Evolutionary conservation across 331 rosid species (phyloP).

Genomic region (Quercus lobata): DNA sequence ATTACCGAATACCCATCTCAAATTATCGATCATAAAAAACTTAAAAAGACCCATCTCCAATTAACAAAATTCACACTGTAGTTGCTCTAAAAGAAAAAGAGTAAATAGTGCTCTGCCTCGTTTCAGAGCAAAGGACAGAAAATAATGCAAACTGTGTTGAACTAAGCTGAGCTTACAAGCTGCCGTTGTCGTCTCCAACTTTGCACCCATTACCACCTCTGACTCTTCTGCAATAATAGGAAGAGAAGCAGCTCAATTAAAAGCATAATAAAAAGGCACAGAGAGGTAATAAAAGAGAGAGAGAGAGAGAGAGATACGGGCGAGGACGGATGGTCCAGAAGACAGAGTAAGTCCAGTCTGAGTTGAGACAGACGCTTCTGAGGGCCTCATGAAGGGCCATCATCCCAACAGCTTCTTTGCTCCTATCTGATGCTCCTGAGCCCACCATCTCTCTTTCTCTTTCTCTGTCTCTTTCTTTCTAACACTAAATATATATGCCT

Average conservation of each 20-base stretch:
- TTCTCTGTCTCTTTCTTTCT: slow-evolving; percentile 30
- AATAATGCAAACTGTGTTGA: neutral
- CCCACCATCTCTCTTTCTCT: slow-evolving; percentile 78
- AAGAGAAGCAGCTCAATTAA: slow-evolving; percentile 17
- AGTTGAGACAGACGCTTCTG: slow-evolving; percentile 90
- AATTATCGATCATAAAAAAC: neutral
- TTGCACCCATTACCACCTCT: slow-evolving; percentile 99
- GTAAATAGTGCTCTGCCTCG: neutral
- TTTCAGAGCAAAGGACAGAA: neutral
- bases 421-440: slow-evolving; percentile 94
- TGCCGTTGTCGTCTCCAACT: slow-evolving; percentile 97
- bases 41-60: neutral
- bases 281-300: neutral
- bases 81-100: neutral
- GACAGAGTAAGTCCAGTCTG: slow-evolving; percentile 99
- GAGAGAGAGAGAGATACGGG: slow-evolving; percentile 56
- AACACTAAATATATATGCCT: neutral
- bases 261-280: neutral
- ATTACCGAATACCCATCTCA: neutral
- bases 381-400: slow-evolving; percentile 99
- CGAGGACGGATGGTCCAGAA: slow-evolving; percentile 99
- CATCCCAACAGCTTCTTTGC: slow-evolving; percentile 99
- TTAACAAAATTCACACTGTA: neutral
- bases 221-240: slow-evolving; percentile 63
- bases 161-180: slow-evolving; percentile 55